phyloP scores from a whole-genome alignment of 73 alveolate species.

The Paramecium sexaurelia region DNA sequence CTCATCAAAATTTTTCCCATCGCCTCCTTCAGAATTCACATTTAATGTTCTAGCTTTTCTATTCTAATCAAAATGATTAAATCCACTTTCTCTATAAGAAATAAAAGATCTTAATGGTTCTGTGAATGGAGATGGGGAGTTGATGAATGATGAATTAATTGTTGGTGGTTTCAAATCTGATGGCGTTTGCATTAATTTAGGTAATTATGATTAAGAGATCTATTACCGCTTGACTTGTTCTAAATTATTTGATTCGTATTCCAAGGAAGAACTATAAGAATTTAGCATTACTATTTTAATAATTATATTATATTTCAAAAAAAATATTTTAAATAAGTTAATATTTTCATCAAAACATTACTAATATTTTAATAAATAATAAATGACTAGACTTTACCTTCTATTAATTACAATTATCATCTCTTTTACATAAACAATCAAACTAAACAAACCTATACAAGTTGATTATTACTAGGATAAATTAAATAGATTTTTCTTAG shows the following conservation, averaged over 20 bases:
- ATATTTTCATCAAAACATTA: neutral
- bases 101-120: neutral
- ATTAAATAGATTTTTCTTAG: neutral
- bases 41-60: neutral
- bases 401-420: neutral
- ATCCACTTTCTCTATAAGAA: neutral
- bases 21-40: neutral
- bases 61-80: neutral
- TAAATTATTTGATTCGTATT: neutral
- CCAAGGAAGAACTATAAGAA: neutral
- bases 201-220: neutral
- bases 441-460: neutral
- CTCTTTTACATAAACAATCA: neutral
- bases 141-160: slow-evolving; percentile 13
- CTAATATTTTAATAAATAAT: neutral
- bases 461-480: neutral
- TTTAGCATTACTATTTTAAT: neutral
- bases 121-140: slow-evolving; percentile 16
- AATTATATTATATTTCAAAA: neutral
- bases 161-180: slow-evolving; percentile 43
- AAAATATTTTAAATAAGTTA: neutral
- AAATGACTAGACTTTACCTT: neutral
- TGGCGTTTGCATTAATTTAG: slow-evolving; percentile 19
- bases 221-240: neutral
- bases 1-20: neutral